Evolutionary conservation across 345 rosid genomes (phyloP).

Genomic region (Cardamine chenopodiifolia): DNA sequence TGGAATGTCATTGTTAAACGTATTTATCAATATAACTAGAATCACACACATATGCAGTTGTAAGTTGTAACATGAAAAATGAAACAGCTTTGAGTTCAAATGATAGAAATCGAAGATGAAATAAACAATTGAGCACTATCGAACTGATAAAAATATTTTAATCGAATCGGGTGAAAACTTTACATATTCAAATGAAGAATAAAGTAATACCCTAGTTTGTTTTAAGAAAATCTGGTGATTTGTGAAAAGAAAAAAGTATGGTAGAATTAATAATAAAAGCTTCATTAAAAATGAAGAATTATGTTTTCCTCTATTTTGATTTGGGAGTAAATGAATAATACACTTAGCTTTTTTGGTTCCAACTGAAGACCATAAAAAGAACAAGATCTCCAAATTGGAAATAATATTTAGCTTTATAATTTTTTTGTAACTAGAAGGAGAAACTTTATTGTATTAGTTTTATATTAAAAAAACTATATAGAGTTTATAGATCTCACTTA

Average conservation of each 20-base stretch:
- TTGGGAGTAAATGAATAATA: not conserved
- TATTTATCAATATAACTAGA: constrained; percentile 20
- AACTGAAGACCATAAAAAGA: not conserved
- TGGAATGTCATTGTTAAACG: constrained; percentile 22
- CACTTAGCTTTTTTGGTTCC: not conserved
- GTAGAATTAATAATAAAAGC: not conserved
- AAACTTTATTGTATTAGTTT: not conserved
- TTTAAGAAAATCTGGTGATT: not conserved
- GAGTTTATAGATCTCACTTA: not conserved
- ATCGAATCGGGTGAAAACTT: not conserved
- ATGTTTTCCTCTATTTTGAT: not conserved
- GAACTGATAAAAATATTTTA: not conserved
- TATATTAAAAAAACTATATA: too few species aligned
- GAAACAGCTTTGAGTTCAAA: constrained; percentile 16
- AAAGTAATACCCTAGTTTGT: not conserved
- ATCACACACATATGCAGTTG: constrained; percentile 5
- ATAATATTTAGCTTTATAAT: too few species aligned
- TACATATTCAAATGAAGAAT: not conserved
- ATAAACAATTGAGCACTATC: not conserved
- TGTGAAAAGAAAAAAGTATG: not conserved
- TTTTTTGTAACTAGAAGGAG: not conserved
- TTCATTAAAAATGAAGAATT: not conserved
- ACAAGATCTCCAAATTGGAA: not conserved
- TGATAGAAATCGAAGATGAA: not conserved
- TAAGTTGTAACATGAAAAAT: constrained; percentile 7